Conservation (phyloP, 2,329 filamentous ascomycete species). For the Pseudonectria foliicola region DNA sequence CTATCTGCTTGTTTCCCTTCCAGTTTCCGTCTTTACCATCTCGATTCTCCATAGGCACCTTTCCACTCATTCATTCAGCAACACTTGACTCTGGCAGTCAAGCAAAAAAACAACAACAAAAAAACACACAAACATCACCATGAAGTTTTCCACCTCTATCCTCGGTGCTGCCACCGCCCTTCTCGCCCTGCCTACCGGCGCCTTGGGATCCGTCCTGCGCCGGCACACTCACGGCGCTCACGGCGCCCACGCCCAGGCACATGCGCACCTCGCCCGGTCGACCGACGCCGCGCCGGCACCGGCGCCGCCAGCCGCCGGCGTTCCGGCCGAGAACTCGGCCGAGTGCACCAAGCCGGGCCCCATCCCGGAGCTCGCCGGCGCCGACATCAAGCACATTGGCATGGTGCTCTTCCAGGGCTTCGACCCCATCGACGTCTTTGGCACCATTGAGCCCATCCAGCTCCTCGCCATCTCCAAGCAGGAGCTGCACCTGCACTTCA, state of each 20-base stretch:
- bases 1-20: neutral
- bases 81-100: constrained; percentile 4
- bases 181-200: constrained; percentile 6
- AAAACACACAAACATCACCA: constrained; percentile 1
- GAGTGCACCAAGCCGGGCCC: constrained; percentile 14
- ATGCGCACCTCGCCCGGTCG: neutral
- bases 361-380: constrained; percentile 14
- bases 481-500: constrained; percentile 33
- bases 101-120: neutral
- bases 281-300: no score
- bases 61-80: neutral
- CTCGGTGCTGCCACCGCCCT: constrained; percentile 6
- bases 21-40: no score
- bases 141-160: constrained; percentile 14
- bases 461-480: constrained; percentile 26
- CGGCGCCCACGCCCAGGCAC: constrained; percentile 1
- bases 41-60: no score
- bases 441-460: constrained; percentile 39
- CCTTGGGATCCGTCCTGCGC: neutral
- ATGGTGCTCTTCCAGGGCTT: constrained; percentile 39
- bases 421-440: constrained; percentile 39
- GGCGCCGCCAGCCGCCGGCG: no score
- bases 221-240: no score
- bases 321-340: constrained; percentile 2
- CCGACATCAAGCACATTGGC: constrained; percentile 28